Evolutionary conservation across 73 alveolate species (phyloP).

Genomic region (Blepharisma stoltei): DNA sequence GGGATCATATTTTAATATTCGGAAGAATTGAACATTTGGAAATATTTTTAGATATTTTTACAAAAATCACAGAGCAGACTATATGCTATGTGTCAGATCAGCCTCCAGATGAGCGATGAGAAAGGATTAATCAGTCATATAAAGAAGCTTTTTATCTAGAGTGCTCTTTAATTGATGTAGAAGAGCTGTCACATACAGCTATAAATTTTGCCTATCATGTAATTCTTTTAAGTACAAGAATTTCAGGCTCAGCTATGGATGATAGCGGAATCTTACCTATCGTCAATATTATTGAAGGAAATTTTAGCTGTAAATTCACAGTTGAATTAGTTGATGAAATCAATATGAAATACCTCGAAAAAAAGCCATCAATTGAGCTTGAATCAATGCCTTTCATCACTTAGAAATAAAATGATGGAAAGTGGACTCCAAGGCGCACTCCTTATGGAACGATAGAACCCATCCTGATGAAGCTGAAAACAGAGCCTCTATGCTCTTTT

Average conservation of each 20-base stretch:
- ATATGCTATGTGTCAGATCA: constrained; percentile 58
- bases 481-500: too few relatives aligned
- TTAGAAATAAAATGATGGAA: too few relatives aligned
- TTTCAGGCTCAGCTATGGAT: constrained; percentile 51
- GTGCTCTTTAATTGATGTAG: constrained; percentile 52
- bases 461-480: too few relatives aligned
- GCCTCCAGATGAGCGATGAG: constrained; percentile 52
- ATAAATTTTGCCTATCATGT: constrained; percentile 54
- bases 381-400: constrained; percentile 5
- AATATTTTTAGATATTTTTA: constrained; percentile 48
- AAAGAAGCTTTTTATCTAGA: constrained; percentile 44
- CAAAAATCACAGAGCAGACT: constrained; percentile 48
- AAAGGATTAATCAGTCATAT: constrained; percentile 39
- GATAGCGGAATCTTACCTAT: constrained; percentile 58
- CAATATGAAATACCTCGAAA: constrained; percentile 49
- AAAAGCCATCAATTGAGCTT: constrained; percentile 13
- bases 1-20: constrained; percentile 53
- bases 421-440: too few relatives aligned
- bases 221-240: constrained; percentile 51
- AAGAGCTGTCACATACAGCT: constrained; percentile 56
- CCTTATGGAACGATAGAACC: too few relatives aligned
- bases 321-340: constrained; percentile 63
- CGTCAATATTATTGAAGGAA: constrained; percentile 51
- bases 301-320: constrained; percentile 57
- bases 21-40: constrained; percentile 57